Base-by-base conservation (phyloP, 176 grass and related monocot genomes). In the Carex parvula region DNA sequence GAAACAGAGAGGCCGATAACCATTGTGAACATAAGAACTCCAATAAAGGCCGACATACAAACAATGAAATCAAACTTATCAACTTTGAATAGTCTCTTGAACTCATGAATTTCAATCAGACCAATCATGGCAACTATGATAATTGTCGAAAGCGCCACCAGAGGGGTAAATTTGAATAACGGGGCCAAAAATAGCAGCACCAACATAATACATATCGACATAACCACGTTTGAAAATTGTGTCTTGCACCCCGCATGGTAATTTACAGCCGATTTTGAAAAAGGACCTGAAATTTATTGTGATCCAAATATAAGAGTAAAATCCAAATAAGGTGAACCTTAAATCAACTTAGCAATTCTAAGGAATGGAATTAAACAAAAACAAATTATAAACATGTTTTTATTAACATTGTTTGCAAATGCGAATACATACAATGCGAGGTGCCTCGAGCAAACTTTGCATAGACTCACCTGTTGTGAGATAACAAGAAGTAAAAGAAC, bases 201-300 rank as follows among this genome's bases (percentile, higher is more conserved):
- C 86, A 99, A 71, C 96, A 99, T 88, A 22, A 99, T 92, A 87
- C 96, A 99, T 79, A 95, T 86, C 3, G 93, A 82, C 96, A 99
- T 99, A 69, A 95, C 78, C 80, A 92, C 93, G 79, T 99, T 99
- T 12, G 96, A 90, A 88, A 99, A 90, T 22, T 86, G 85, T 44
- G 96, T 93, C 86, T 85, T 93, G 82, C 96, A 95, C 41, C 96
- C 96, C 0, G 96, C 91, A 84, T 99, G 83, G 68, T 90, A 99
- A 84, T 99, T 99, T n/a, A 99, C 96, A 4, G 96, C 96, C 33
- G 96, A 99, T 75, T 95, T 99, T 0, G 96, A 99, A 80, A 99
- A 99, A 20, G 96, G 96, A 18, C 96, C 93, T 90, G 92, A 85
- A 63, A 81, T 56, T 55, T n/a, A 8, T 42, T 7, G 17, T 77